Evolutionary conservation across 177 flowering plant genomes (phyloP).

Genomic region (Telopea speciosissima): DNA sequence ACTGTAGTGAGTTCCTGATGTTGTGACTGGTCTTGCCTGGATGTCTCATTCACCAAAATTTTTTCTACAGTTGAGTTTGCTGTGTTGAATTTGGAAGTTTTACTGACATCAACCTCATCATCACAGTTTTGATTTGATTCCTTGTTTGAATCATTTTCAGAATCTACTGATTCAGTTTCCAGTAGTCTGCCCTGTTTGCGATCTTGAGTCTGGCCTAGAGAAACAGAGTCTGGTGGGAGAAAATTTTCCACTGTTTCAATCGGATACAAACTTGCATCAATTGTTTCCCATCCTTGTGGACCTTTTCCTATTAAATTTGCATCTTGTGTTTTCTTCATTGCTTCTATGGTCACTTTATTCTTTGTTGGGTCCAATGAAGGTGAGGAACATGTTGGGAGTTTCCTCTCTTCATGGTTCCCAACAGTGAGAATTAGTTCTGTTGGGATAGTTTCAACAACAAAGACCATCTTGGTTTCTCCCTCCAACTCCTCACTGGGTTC

Average conservation of each 20-base stretch:
- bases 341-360: not conserved
- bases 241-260: slow-evolving; percentile 5
- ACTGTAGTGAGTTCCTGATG: too few species aligned
- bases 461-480: slow-evolving; percentile 1
- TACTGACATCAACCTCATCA: not conserved
- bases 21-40: too few species aligned
- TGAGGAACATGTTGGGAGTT: not conserved
- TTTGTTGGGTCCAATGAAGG: not conserved
- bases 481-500: not conserved
- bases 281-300: not conserved
- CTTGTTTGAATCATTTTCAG: not conserved
- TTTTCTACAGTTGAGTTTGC: too few species aligned
- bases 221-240: not conserved
- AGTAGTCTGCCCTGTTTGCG: not conserved
- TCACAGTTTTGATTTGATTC: slow-evolving; percentile 6
- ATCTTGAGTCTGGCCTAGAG: slow-evolving; percentile 3
- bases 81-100: too few species aligned
- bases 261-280: not conserved
- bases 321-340: slow-evolving; percentile 6
- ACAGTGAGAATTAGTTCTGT: not conserved
- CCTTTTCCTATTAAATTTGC: not conserved
- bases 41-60: too few species aligned
- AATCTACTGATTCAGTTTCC: not conserved
- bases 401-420: not conserved
- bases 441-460: not conserved